Base-by-base conservation (phyloP, 75 land plant genomes). In the Pseudotsuga menziesii region DNA sequence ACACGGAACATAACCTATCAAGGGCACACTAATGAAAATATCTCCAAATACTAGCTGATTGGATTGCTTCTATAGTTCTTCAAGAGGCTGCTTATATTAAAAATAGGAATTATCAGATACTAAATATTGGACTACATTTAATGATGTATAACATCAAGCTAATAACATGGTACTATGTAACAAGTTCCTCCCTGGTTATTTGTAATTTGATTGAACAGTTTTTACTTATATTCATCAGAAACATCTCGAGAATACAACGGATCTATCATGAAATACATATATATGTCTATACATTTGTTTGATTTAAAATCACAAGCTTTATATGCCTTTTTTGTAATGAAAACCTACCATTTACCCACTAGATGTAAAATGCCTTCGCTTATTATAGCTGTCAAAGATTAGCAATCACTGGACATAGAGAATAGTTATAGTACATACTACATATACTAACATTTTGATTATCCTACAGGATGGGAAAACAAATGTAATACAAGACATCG, bases 321-420 rank as follows among this genome's bases (percentile, higher is more conserved):
- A n/a, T n/a, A n/a, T n/a, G 20, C 32, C 16, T 5, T 64, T 64
- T 39, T 17, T 20, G 3, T 15, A 39, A 15, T 64, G 69, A 64
- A 64, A 64, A 19, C 41, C 3, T 64, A 64, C 69, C 69, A 26
- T 64, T 64, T 35, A 32, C 35, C 39, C 69, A 64, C 41, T 20
- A 64, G 69, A 39, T 64, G 39, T 64, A 32, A 64, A 20, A 64
- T 39, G 32, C 41, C 69, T 64, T 64, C 35, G 41, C 69, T 64
- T 64, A 64, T 64, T 25, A 36, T 66, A 32, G 70, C 70, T 66
- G 70, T 66, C 39, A 66, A 66, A 36, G 70, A 66, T 66, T 66
- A 66, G 70, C 29, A 66, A 66, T 19, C 70, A 66, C 15, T 20
- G 35, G 25, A 25, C 3, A 66, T 66, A 66, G 35, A 32, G 39